Evolutionary conservation across 1,139 yeast species (phyloP).

Genomic region (Pichiaceae sp.): DNA sequence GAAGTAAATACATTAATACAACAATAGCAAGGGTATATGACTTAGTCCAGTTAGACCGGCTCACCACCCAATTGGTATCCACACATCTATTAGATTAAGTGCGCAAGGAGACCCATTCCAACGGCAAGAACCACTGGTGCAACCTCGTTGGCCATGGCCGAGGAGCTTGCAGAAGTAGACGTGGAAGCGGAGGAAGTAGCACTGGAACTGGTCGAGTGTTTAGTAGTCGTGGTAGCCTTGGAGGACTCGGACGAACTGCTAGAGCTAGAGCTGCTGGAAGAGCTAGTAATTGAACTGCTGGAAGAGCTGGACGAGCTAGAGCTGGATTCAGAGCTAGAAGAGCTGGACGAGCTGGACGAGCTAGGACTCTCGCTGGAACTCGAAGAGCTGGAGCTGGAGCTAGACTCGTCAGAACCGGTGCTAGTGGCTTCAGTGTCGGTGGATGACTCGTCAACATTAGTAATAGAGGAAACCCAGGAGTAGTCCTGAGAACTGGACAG

Average conservation of each 20-base stretch:
- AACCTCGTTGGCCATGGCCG: constrained; percentile 5
- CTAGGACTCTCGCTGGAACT: background rate
- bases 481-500: background rate
- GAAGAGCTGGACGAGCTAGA: background rate
- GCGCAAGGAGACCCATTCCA: constrained; percentile 13
- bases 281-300: background rate
- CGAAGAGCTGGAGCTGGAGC: background rate
- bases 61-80: no score
- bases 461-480: background rate
- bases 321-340: background rate
- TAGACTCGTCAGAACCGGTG: background rate
- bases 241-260: background rate
- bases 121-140: constrained; percentile 15
- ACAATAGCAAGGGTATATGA: no score
- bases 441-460: background rate
- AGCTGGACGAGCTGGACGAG: background rate
- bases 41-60: no score
- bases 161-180: background rate
- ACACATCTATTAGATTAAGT: constrained; percentile 10
- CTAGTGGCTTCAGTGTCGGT: background rate
- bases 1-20: no score
- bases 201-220: background rate
- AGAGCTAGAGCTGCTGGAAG: background rate
- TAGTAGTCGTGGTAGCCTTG: background rate
- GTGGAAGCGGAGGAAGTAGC: background rate